These are phyloP conservation scores for Closterium sp. DNA, from an alignment of 139 green algal species.

Conservation along the genomic window DNA sequence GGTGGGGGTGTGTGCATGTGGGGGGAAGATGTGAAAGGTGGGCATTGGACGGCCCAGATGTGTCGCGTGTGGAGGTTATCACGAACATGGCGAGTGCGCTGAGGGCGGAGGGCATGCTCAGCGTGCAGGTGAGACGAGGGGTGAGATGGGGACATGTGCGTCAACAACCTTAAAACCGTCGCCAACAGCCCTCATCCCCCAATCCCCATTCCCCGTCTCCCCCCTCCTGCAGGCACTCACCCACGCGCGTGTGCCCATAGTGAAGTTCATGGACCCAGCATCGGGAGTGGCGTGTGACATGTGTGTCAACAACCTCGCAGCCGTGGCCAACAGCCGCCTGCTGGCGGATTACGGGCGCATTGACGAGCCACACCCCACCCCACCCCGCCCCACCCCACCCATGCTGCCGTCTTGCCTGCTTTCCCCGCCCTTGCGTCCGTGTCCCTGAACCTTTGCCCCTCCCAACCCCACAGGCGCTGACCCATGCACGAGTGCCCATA, in stretches of 20 bases:
- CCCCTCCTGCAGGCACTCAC: conserved; percentile 24
- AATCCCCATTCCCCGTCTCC: neutral
- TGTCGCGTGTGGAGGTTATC: conserved; percentile 23
- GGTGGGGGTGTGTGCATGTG: conserved; percentile 1
- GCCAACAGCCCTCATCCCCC: no score
- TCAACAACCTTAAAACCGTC: no score
- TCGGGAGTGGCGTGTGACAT: conserved; percentile 54
- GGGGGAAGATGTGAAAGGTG: no score
- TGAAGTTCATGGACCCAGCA: conserved; percentile 61
- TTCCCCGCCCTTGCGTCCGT: no score
- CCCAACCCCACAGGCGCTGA: conserved; percentile 28
- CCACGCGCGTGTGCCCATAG: conserved; percentile 81
- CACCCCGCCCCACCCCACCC: no score
- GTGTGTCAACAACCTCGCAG: conserved; percentile 83
- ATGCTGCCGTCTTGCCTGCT: no score
- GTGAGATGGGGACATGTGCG: no score
- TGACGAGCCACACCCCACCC: no score
- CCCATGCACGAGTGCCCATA: conserved; percentile 78
- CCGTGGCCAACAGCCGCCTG: conserved; percentile 62
- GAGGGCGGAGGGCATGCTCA: conserved; percentile 33
- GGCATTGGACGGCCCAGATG: conserved; percentile 18
- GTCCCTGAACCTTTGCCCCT: no score
- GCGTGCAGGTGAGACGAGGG: no score
- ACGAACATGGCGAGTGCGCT: conserved; percentile 39
- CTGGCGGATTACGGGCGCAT: no score